Conservation (phyloP, 192 early-diverging fungal genomes). For the Pilaira anomala region DNA sequence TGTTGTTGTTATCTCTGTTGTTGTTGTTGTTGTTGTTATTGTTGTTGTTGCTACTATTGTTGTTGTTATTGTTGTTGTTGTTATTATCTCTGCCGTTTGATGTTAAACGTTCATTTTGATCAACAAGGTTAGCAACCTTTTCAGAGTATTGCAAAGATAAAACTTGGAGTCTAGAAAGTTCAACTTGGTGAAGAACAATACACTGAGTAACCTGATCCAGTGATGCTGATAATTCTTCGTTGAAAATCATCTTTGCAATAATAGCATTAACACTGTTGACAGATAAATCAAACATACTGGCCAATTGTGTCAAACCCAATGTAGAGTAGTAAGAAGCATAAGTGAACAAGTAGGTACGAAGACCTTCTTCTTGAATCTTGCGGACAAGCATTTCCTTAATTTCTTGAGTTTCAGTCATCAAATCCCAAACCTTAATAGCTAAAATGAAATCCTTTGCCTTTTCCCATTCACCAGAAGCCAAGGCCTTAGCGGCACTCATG, state of each 20-base stretch:
- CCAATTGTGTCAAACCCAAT: constrained; percentile 77
- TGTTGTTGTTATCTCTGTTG: too few species aligned
- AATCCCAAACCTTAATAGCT: constrained; percentile 95
- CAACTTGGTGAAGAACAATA: constrained; percentile 80
- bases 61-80: neutral
- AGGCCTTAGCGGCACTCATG: constrained; percentile 92
- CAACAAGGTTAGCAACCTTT: constrained; percentile 82
- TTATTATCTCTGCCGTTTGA: neutral
- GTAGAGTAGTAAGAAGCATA: constrained; percentile 90
- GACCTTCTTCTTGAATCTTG: constrained; percentile 94
- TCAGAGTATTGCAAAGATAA: constrained; percentile 83
- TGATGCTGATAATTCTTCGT: constrained; percentile 85
- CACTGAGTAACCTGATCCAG: constrained; percentile 80
- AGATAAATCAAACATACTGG: constrained; percentile 85
- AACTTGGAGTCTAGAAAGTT: constrained; percentile 74
- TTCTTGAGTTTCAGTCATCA: constrained; percentile 75
- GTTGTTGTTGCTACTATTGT: constrained; percentile 3
- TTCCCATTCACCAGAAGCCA: constrained; percentile 93
- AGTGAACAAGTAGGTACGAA: constrained; percentile 95
- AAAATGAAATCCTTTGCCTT: constrained; percentile 77
- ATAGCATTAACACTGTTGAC: constrained; percentile 62
- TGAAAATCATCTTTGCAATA: constrained; percentile 92
- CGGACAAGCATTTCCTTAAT: constrained; percentile 87
- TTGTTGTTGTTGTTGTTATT: too few species aligned
- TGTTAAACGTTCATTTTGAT: constrained; percentile 84